Evolutionary conservation across 192 early-diverging fungal genomes (phyloP), one percentile per base, ranked within the genome.

Genomic region (Entomortierella chlamydospora): DNA sequence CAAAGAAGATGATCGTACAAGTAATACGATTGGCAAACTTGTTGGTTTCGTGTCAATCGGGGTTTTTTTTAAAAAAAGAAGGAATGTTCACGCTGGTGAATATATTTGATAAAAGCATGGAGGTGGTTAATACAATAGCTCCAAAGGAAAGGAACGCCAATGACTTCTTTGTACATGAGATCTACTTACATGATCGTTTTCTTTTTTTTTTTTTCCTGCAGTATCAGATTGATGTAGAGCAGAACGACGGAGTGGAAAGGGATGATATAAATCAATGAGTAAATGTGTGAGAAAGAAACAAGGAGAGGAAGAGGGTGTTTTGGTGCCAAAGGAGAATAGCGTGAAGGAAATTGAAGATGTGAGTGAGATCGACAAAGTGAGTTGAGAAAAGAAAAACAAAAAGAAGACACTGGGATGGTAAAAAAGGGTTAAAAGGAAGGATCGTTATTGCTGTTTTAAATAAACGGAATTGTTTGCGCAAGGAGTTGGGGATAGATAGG

Each of bases 231-330:
- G 5, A 30, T 23, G 22, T 20, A 43, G 22, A 30, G 26, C 56
- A 39, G 53, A 57, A 68, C 55, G 66, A 68, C 25, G n/a, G 43
- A 58, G 57, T 51, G 66, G 56, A 57, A 51, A 51, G 66, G 43
- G 29, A 26, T 6, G 30, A 47, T 2, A 20, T 47, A 47, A 12
- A 20, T 47, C 2, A n/a, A 43, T 42, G 53, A 25, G 4, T 45
- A 53, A 17, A 41, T 1, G 22, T 55, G n/a, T n/a, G n/a, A n/a
- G n/a, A n/a, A n/a, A n/a, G n/a, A n/a, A n/a, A n/a, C n/a, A 20
- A 37, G 31, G 42, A 56, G 18, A 20, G 20, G 39, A 30, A 18
- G 42, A 54, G 64, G 30, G 4, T 20, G 37, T n/a, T n/a, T 37
- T 61, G 39, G 22, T 26, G 22, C 11, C 37, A 61, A 59, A 31